These are phyloP conservation scores for Beauveria bassiana DNA, from an alignment of 2,329 filamentous ascomycete species.

Conservation along the genomic window DNA sequence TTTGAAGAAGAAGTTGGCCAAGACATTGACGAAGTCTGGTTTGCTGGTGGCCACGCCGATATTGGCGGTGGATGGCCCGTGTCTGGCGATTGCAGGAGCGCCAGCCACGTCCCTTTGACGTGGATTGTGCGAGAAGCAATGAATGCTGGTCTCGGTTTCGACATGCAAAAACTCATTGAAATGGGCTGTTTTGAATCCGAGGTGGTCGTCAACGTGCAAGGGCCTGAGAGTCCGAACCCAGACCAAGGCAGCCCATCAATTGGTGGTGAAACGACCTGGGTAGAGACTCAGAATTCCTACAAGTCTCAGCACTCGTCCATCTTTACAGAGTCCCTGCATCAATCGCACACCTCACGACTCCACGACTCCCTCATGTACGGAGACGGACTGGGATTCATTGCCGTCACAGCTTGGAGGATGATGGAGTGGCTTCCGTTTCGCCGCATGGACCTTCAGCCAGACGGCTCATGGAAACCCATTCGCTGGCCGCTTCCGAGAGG, in stretches of 20 bases:
- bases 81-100: slow-evolving; percentile 46
- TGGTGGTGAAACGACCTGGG: no score
- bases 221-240: neutral
- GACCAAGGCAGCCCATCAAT: neutral
- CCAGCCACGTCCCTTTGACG: slow-evolving; percentile 60
- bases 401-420: slow-evolving; percentile 62
- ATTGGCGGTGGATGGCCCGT: slow-evolving; percentile 70
- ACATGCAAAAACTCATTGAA: slow-evolving; percentile 57
- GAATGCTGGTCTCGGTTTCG: slow-evolving; percentile 61
- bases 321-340: slow-evolving; percentile 14
- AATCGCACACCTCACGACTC: slow-evolving; percentile 46
- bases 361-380: slow-evolving; percentile 65
- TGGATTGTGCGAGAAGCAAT: slow-evolving; percentile 60
- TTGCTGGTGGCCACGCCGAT: slow-evolving; percentile 70
- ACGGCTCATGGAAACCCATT: slow-evolving; percentile 73
- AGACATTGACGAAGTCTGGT: slow-evolving; percentile 76
- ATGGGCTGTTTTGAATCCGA: slow-evolving; percentile 50
- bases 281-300: neutral
- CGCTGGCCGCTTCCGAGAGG: slow-evolving; percentile 72
- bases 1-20: slow-evolving; percentile 40
- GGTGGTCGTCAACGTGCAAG: neutral
- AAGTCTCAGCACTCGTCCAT: slow-evolving; percentile 39
- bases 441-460: slow-evolving; percentile 65
- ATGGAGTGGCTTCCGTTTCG: slow-evolving; percentile 81
- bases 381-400: slow-evolving; percentile 45